Evolutionary conservation across 331 rosid species (phyloP).

Genomic region (Malus hybrid): DNA sequence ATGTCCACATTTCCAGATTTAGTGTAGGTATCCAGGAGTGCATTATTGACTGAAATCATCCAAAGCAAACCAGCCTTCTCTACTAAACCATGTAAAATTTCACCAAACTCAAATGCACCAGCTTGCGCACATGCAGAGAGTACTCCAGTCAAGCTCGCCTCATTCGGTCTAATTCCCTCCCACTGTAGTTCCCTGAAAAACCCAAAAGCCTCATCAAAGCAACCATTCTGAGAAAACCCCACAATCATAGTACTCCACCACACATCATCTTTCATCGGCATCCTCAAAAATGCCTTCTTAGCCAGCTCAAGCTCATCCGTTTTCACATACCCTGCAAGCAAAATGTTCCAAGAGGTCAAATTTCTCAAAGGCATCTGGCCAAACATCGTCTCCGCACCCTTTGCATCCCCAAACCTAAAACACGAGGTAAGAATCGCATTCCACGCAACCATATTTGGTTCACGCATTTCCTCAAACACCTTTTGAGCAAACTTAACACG

Average conservation of each 20-base stretch:
- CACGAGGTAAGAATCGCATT: slow-evolving; percentile 57
- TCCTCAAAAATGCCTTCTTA: slow-evolving; percentile 39
- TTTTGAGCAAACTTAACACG: slow-evolving; percentile 21
- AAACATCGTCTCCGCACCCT: slow-evolving; percentile 36
- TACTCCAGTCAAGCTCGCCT: slow-evolving; percentile 73
- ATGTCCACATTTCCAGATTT: slow-evolving; percentile 58
- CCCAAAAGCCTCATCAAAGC: slow-evolving; percentile 58
- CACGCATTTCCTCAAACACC: slow-evolving; percentile 68
- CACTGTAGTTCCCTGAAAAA: slow-evolving; percentile 54
- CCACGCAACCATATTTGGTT: slow-evolving; percentile 81
- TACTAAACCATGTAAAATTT: slow-evolving; percentile 50
- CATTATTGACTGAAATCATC: slow-evolving; percentile 63
- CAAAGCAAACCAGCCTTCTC: slow-evolving; percentile 62
- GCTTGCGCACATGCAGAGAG: slow-evolving; percentile 77
- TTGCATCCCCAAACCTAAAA: slow-evolving; percentile 55
- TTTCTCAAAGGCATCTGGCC: slow-evolving; percentile 48
- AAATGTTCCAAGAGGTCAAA: slow-evolving; percentile 70
- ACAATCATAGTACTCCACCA: slow-evolving; percentile 89
- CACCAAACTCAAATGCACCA: slow-evolving; percentile 75
- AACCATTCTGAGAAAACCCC: slow-evolving; percentile 63
- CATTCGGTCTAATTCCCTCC: slow-evolving; percentile 51
- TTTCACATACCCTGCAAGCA: slow-evolving; percentile 68
- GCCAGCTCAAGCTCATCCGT: slow-evolving; percentile 68
- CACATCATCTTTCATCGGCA: slow-evolving; percentile 62
- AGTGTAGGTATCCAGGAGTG: slow-evolving; percentile 63